Evolutionary conservation across 1,284 basidiomycete genomes (phyloP), one percentile per base, ranked within the genome.

Genomic region (Trametes pubescens): DNA sequence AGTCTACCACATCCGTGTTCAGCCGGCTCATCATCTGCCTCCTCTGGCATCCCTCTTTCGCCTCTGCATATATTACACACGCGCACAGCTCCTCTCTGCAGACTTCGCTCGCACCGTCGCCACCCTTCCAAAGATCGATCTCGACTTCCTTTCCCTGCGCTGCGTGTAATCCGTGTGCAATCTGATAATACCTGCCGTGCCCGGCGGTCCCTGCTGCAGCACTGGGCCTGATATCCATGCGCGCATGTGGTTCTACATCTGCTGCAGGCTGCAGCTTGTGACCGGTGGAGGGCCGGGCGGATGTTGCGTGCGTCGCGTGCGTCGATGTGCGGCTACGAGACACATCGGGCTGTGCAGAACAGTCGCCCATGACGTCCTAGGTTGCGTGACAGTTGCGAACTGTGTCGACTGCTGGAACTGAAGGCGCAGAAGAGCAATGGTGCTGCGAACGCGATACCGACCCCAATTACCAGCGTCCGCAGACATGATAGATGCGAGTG

Each of bases 21-120:
- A 65, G 65, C 37, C 44, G 65, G 35, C 56, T 65, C 51, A 56
- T 66, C 47, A 54, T 49, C 64, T 49, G 29, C 29, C 29, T 32
- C 29, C 29, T 32, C 29, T 29, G 24, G 37, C 48, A 10, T n/a
- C n/a, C 37, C 14, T 21, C 21, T n/a, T 22, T n/a, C 13, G 14
- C 37, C 37, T 13, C 21, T 6, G 13, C 18, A 37, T 16, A 11
- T 37, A 26, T 48, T 40, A 8, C 34, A 51, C n/a, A 32, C 18
- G 35, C 21, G 37, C 48, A 22, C 14, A 32, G 16, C 18, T 21
- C 44, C 48, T 32, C 38, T 13, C 32, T 11, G 7, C 22, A 21
- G n/a, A 35, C 24, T 16, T 10, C 52, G 29, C 51, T 37, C 24
- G 44, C 16, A 46, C 35, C 32, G 48, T 22, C 29, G 44, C 37